phyloP scores from a whole-genome alignment of 192 early-diverging fungal genomes.

The Backusella liffmaniae region DNA sequence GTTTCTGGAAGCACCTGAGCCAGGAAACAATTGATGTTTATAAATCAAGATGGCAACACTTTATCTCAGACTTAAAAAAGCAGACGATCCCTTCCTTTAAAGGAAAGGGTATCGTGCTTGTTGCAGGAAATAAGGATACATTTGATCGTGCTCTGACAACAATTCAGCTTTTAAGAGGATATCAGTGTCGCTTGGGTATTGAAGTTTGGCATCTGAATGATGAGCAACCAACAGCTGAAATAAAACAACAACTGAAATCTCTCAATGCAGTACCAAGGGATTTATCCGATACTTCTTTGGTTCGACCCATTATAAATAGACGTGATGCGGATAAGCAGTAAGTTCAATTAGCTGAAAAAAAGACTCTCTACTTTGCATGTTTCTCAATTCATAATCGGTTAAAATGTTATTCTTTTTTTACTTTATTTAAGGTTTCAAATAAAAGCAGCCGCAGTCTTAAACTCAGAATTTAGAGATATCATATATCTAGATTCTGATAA shows the following conservation, averaged over 20 bases:
- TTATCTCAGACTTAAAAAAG: conserved; percentile 6
- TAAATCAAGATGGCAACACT: conserved; percentile 24
- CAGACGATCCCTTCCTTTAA: conserved; percentile 6
- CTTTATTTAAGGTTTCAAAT: conserved; percentile 35
- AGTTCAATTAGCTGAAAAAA: background rate
- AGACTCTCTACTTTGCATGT: background rate
- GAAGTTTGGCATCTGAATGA: conserved; percentile 37
- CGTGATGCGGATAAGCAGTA: conserved; percentile 32
- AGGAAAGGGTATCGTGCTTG: conserved; percentile 31
- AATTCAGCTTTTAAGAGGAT: conserved; percentile 23
- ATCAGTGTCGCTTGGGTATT: conserved; percentile 18
- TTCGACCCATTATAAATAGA: conserved; percentile 22
- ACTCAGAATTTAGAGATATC: conserved; percentile 40
- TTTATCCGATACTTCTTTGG: conserved; percentile 20
- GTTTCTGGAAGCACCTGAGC: conserved; percentile 19
- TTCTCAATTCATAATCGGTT: background rate
- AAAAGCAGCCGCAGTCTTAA: conserved; percentile 44
- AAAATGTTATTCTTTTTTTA: background rate
- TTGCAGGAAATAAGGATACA: conserved; percentile 36
- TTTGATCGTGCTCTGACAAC: conserved; percentile 17
- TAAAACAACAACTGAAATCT: background rate
- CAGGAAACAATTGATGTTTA: conserved; percentile 11
- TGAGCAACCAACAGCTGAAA: conserved; percentile 14
- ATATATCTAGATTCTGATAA: conserved; percentile 50
- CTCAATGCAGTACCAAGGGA: conserved; percentile 16